phyloP scores from a whole-genome alignment of 495 filamentous ascomycete species.

The Penicillium goetzii region DNA sequence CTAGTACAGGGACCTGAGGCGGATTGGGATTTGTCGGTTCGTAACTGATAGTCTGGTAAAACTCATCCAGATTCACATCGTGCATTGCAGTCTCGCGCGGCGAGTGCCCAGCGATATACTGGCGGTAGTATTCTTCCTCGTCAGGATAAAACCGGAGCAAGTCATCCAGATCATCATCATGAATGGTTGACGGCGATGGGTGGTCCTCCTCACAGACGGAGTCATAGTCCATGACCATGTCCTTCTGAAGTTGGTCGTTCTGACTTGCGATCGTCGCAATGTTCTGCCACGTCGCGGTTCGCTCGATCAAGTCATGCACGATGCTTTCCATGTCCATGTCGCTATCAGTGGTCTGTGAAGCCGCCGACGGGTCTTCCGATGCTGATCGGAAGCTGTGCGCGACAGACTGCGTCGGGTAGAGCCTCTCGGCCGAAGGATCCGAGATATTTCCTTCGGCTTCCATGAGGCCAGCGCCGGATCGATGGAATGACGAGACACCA shows the following conservation, averaged over 20 bases:
- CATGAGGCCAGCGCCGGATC: neutral
- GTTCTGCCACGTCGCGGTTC: slow-evolving; percentile 19
- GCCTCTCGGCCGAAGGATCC: slow-evolving; percentile 8
- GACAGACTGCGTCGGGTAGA: slow-evolving; percentile 32
- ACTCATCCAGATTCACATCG: slow-evolving; percentile 43
- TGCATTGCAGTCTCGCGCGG: slow-evolving; percentile 17
- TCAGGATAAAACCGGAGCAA: slow-evolving; percentile 44
- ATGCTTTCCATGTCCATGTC: slow-evolving; percentile 28
- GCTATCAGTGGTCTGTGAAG: slow-evolving; percentile 8
- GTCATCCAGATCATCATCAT: slow-evolving; percentile 41
- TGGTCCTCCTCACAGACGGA: slow-evolving; percentile 21
- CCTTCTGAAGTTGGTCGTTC: slow-evolving; percentile 27
- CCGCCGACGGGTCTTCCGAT: slow-evolving; percentile 19
- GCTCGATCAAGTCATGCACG: slow-evolving; percentile 29
- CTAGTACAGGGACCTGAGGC: slow-evolving; percentile 10
- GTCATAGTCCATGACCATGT: slow-evolving; percentile 39
- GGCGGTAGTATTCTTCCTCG: slow-evolving; percentile 31
- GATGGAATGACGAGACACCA: slow-evolving; percentile 2
- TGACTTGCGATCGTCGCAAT: slow-evolving; percentile 30
- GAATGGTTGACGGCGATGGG: slow-evolving; percentile 17
- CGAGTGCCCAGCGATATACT: slow-evolving; percentile 11
- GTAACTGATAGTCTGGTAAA: slow-evolving; percentile 35
- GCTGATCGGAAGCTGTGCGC: slow-evolving; percentile 29
- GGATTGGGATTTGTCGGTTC: slow-evolving; percentile 24
- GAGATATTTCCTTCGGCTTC: neutral